Evolutionary conservation across 2,329 filamentous ascomycete species (phyloP).

Genomic region (Penicillium sp.): DNA sequence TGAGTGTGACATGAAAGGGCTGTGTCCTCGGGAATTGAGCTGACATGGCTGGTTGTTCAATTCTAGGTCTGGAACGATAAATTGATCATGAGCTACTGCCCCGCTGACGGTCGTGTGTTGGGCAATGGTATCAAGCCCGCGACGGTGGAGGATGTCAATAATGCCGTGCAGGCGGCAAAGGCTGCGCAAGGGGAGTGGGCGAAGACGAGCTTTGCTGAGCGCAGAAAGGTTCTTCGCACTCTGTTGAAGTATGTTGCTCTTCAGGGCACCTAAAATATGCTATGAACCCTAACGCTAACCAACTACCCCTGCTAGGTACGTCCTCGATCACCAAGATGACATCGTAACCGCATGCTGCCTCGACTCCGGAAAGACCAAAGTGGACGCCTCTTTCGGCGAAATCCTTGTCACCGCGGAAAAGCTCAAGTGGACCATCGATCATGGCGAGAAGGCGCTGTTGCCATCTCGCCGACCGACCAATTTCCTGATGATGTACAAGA

Average conservation of each 20-base stretch:
- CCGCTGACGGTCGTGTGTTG: constrained; percentile 83
- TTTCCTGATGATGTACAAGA: constrained; percentile 93
- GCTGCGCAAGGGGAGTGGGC: constrained; percentile 78
- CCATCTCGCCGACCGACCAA: constrained; percentile 80
- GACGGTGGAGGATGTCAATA: constrained; percentile 75
- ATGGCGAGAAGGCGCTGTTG: constrained; percentile 79
- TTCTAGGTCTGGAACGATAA: constrained; percentile 42
- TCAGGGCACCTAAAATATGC: neutral
- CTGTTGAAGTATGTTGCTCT: constrained; percentile 62
- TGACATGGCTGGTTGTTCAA: constrained; percentile 15
- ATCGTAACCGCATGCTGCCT: constrained; percentile 85
- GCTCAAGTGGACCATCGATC: constrained; percentile 87
- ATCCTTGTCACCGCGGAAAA: constrained; percentile 93
- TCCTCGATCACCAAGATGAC: constrained; percentile 84
- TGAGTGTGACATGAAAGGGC: constrained; percentile 26
- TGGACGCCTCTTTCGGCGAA: constrained; percentile 92
- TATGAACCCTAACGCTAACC: neutral
- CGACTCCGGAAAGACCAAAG: constrained; percentile 94
- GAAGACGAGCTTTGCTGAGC: constrained; percentile 72
- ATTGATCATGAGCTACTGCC: constrained; percentile 58
- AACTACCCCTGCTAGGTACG: constrained; percentile 52
- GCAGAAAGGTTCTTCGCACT: constrained; percentile 76
- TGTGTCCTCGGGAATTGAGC: constrained; percentile 1
- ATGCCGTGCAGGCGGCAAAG: constrained; percentile 71
- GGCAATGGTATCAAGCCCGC: constrained; percentile 68